Conservation (phyloP, 2,329 filamentous ascomycete genomes). For the Penicillium sp. region DNA sequence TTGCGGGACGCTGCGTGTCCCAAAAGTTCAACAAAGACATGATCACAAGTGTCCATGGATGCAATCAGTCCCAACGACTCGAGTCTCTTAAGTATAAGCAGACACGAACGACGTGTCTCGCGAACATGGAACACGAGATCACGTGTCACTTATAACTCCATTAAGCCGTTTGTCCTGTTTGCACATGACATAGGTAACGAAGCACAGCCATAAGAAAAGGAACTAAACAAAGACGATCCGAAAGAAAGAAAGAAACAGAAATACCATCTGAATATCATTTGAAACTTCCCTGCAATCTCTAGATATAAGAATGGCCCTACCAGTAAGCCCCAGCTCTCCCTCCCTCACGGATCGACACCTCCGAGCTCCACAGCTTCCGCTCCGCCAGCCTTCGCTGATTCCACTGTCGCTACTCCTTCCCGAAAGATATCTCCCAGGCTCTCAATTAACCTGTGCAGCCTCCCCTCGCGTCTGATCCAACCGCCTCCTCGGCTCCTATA, state of each 20-base stretch:
- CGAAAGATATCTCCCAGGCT: not conserved
- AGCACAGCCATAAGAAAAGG: not conserved
- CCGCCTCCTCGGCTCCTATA: not conserved
- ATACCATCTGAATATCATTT: not conserved
- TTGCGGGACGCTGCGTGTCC: slow-evolving; percentile 33
- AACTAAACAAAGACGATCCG: not conserved
- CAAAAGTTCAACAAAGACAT: slow-evolving; percentile 41
- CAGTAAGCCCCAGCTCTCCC: not conserved
- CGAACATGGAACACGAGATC: slow-evolving; percentile 30
- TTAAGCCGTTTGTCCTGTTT: slow-evolving; percentile 24
- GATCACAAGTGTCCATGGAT: slow-evolving; percentile 15
- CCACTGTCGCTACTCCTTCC: not conserved
- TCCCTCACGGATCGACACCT: not conserved
- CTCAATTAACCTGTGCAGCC: not conserved
- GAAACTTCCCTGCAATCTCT: not conserved
- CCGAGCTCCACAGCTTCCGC: slow-evolving; percentile 8
- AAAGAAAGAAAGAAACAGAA: not conserved
- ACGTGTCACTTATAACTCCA: slow-evolving; percentile 25
- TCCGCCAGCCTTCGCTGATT: not conserved
- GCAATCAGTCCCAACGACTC: slow-evolving; percentile 1
- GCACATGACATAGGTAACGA: slow-evolving; percentile 4
- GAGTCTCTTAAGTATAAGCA: not conserved
- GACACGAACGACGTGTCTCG: slow-evolving; percentile 14
- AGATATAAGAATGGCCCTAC: not conserved
- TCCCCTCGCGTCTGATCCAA: not conserved